phyloP scores from a whole-genome alignment of 257 asterid genomes.

The Petrea volubilis region DNA sequence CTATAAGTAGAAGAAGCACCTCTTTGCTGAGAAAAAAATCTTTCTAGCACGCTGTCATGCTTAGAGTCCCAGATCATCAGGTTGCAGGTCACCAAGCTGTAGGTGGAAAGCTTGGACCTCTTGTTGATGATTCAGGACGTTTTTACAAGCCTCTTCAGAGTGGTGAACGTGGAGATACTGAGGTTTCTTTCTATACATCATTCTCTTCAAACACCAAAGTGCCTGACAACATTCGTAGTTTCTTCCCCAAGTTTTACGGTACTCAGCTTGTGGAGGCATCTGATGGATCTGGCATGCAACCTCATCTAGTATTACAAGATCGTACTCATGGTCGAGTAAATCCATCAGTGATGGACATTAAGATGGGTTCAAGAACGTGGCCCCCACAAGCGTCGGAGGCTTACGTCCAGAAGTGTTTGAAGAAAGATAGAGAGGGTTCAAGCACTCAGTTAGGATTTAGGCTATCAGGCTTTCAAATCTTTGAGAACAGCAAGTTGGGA shows the following conservation, averaged over 20 bases:
- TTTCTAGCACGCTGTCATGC: constrained; percentile 41
- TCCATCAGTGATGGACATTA: constrained; percentile 86
- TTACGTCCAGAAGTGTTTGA: constrained; percentile 62
- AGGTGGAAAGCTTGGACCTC: constrained; percentile 79
- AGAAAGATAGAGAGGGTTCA: constrained; percentile 68
- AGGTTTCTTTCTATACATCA: constrained; percentile 69
- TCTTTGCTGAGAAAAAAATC: neutral
- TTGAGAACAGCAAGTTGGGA: constrained; percentile 41
- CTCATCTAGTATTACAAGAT: constrained; percentile 73
- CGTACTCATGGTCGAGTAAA: constrained; percentile 40
- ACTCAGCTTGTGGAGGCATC: constrained; percentile 85
- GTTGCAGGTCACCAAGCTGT: constrained; percentile 93
- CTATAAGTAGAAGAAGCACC: neutral
- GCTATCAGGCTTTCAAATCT: constrained; percentile 71
- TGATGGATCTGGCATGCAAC: constrained; percentile 77
- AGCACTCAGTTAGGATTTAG: constrained; percentile 74
- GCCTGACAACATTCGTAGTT: constrained; percentile 56
- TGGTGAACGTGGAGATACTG: constrained; percentile 72
- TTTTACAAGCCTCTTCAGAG: constrained; percentile 97
- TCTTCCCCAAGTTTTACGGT: constrained; percentile 79
- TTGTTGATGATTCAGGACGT: constrained; percentile 78
- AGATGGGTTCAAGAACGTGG: constrained; percentile 94
- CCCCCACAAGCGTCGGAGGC: constrained; percentile 61
- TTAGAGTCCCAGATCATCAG: constrained; percentile 78
- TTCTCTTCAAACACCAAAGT: constrained; percentile 60